A percentile compares a stretch with the other conserved stretches of the same genome.
phyloP scores from a whole-genome alignment of 192 early-diverging fungal genomes.

The Backusella morwellensis region DNA sequence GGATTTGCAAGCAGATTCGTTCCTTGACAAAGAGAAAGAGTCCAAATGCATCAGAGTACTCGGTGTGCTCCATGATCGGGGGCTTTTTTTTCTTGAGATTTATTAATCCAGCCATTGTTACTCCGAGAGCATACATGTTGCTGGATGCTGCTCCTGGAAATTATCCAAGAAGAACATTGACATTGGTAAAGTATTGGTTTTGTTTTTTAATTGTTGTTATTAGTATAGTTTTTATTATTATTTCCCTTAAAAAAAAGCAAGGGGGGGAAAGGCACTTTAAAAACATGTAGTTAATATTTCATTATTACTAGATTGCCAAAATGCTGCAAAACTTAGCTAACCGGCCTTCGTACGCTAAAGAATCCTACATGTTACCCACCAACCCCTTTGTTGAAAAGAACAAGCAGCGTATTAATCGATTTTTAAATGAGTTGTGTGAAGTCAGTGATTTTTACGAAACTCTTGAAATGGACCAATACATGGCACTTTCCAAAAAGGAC shows the following conservation, averaged over 20 bases:
- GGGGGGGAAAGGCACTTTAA: no score
- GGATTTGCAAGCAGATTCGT: slow-evolving; percentile 98
- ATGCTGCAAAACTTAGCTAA: slow-evolving; percentile 95
- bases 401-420: slow-evolving; percentile 80
- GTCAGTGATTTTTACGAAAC: slow-evolving; percentile 94
- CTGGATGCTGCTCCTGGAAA: slow-evolving; percentile 78
- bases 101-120: slow-evolving; percentile 97
- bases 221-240: not conserved
- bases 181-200: slow-evolving; percentile 54
- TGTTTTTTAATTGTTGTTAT: not conserved
- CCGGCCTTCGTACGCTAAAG: slow-evolving; percentile 88
- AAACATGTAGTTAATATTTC: no score
- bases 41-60: slow-evolving; percentile 84
- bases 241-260: not conserved
- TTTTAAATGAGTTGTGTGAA: slow-evolving; percentile 91
- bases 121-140: slow-evolving; percentile 93
- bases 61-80: slow-evolving; percentile 93
- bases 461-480: slow-evolving; percentile 98
- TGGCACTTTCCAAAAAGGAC: slow-evolving; percentile 92
- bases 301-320: slow-evolving; percentile 73
- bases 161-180: slow-evolving; percentile 83
- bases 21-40: slow-evolving; percentile 90
- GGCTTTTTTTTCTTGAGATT: slow-evolving; percentile 97
- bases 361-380: slow-evolving; percentile 86
- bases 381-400: slow-evolving; percentile 91